These are phyloP conservation scores for Xylaria grammica DNA, from an alignment of 495 filamentous ascomycete species.

Conservation along the genomic window DNA sequence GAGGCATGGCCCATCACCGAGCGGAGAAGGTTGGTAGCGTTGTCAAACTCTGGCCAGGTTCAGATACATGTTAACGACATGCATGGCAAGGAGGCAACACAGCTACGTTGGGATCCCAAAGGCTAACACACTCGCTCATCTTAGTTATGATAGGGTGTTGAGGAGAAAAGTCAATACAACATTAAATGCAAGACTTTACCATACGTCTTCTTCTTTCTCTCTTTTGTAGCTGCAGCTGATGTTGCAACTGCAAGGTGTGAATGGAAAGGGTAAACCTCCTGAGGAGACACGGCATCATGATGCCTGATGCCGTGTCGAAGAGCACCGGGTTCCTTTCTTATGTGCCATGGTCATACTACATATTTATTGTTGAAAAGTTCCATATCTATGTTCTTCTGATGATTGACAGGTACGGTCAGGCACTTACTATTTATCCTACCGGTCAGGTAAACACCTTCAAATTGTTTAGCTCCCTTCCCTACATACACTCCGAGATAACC, in stretches of 20 bases:
- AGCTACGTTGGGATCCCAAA: background rate
- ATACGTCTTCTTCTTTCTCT: background rate
- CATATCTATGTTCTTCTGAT: background rate
- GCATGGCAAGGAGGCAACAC: background rate
- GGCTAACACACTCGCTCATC: background rate
- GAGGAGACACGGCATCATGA: too few species aligned
- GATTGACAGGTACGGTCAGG: background rate
- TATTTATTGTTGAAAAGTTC: too few species aligned
- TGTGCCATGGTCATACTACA: too few species aligned
- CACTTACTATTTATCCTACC: too few species aligned
- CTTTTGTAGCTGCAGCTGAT: background rate
- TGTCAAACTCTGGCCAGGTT: background rate
- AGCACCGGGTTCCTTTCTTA: too few species aligned
- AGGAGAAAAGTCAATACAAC: slow-evolving; percentile 4
- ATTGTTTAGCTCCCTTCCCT: too few species aligned
- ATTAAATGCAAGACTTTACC: background rate
- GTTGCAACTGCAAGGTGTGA: background rate
- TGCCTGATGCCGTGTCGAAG: too few species aligned
- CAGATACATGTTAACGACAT: background rate
- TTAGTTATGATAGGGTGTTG: background rate
- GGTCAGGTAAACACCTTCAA: too few species aligned
- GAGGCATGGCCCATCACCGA: background rate
- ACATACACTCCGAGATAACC: too few species aligned
- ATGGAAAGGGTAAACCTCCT: background rate
- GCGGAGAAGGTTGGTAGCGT: background rate